Evolutionary conservation across 345 rosid genomes (phyloP).

Genomic region (Stellera chamaejasme): DNA sequence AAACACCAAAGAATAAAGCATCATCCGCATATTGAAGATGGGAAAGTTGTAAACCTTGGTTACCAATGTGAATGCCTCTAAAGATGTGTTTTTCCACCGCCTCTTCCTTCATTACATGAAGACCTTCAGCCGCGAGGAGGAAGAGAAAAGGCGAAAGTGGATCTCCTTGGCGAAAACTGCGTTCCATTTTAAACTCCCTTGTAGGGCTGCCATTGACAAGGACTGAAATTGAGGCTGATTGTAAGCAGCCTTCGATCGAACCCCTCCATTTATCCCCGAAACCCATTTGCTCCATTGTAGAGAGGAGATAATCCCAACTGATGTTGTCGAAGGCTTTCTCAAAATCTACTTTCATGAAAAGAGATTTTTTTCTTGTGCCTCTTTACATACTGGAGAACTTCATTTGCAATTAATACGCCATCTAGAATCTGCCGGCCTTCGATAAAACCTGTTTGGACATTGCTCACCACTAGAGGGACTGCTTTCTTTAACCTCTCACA

Average conservation of each 20-base stretch:
- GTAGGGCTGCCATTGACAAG: background rate
- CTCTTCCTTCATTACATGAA: background rate
- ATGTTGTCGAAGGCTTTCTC: background rate
- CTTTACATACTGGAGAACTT: no score
- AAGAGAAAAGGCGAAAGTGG: background rate
- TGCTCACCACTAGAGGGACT: no score
- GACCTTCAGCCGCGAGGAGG: background rate
- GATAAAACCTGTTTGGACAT: no score
- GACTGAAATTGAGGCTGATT: background rate
- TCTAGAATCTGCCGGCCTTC: no score
- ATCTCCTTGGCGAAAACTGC: background rate
- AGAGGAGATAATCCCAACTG: background rate
- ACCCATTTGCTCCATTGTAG: background rate
- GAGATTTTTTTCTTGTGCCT: no score
- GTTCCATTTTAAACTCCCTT: background rate
- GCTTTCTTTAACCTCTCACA: no score
- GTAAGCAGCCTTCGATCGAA: background rate
- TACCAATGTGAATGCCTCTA: background rate
- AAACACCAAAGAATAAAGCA: background rate
- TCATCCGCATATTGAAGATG: background rate
- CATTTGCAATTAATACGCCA: no score
- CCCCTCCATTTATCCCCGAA: background rate
- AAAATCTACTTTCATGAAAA: no score
- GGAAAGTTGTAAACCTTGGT: background rate
- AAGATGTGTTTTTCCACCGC: background rate